Conservation (phyloP, 1,139 yeast species). For the Taphrina betulina region DNA sequence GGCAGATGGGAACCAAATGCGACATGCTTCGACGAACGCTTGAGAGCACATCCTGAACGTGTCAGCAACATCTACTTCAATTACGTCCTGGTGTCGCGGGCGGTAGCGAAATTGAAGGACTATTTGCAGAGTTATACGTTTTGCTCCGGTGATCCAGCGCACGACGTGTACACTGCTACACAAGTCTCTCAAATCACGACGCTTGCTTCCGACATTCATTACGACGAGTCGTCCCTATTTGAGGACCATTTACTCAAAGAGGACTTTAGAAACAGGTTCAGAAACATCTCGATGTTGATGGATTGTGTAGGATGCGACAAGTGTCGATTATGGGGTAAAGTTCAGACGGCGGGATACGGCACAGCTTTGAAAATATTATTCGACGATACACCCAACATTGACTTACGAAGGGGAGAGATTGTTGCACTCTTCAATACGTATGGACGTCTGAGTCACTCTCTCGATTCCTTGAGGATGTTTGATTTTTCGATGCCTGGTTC, state of each 20-base stretch:
- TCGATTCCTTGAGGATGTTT: slow-evolving; percentile 71
- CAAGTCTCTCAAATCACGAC: slow-evolving; percentile 35
- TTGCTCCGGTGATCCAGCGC: slow-evolving; percentile 48
- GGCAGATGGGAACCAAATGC: slow-evolving; percentile 84
- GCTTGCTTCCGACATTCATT: slow-evolving; percentile 48
- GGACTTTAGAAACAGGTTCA: slow-evolving; percentile 81
- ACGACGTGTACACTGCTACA: slow-evolving; percentile 25
- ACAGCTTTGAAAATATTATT: slow-evolving; percentile 88
- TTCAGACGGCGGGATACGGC: slow-evolving; percentile 95
- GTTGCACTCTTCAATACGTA: slow-evolving; percentile 89
- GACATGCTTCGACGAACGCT: slow-evolving; percentile 79
- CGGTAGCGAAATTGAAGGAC: slow-evolving; percentile 64
- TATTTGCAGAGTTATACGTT: slow-evolving; percentile 53
- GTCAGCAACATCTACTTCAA: slow-evolving; percentile 86
- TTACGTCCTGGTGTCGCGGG: slow-evolving; percentile 80
- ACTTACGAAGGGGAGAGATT: slow-evolving; percentile 70
- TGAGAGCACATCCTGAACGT: slow-evolving; percentile 86
- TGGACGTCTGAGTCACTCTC: slow-evolving; percentile 83
- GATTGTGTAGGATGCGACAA: slow-evolving; percentile 98
- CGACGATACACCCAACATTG: slow-evolving; percentile 51
- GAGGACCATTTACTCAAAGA: slow-evolving; percentile 58
- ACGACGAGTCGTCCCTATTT: slow-evolving; percentile 58
- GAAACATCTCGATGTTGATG: slow-evolving; percentile 88
- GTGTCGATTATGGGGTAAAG: slow-evolving; percentile 96
- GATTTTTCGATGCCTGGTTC: slow-evolving; percentile 43